Percentiles rank a stretch among this genome's conserved stretches.
These are phyloP conservation scores for Niveomyces coronatus DNA, from an alignment of 2,329 filamentous ascomycete genomes.

Conservation along the genomic window DNA sequence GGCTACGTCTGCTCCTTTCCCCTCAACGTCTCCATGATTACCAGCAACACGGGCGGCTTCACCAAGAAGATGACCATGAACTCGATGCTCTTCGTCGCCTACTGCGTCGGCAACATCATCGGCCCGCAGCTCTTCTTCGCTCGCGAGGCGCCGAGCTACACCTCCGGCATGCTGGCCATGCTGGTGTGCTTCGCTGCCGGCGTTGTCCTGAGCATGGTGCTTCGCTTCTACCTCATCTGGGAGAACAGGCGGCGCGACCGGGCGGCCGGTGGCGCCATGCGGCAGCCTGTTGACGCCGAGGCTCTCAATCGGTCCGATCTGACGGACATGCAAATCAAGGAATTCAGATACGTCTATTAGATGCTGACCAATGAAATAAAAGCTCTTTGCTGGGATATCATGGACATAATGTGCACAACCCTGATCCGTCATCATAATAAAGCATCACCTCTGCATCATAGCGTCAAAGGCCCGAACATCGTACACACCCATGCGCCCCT, in stretches of 20 bases:
- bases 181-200: constrained; percentile 48
- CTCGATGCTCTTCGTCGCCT: constrained; percentile 47
- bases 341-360: constrained; percentile 41
- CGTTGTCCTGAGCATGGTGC: constrained; percentile 29
- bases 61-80: constrained; percentile 51
- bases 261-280: background rate
- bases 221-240: constrained; percentile 39
- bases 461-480: constrained; percentile 19
- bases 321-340: constrained; percentile 44
- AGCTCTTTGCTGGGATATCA: background rate
- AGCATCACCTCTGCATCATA: background rate
- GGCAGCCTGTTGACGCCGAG: constrained; percentile 3
- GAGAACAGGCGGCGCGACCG: constrained; percentile 45
- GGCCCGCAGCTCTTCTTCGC: constrained; percentile 51
- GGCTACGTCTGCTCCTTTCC: constrained; percentile 31
- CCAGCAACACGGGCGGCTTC: constrained; percentile 47
- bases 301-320: constrained; percentile 26
- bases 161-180: constrained; percentile 51
- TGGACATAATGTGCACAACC: constrained; percentile 2
- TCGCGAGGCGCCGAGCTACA: constrained; percentile 48
- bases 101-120: constrained; percentile 50
- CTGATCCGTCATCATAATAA: background rate
- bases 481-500: constrained; percentile 26
- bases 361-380: background rate
- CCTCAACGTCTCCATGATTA: constrained; percentile 43